A percentile compares a stretch with the other conserved stretches of the same genome.
Evolutionary conservation across 1,139 yeast species (phyloP).

Genomic region (Suhomyces choctaworum): DNA sequence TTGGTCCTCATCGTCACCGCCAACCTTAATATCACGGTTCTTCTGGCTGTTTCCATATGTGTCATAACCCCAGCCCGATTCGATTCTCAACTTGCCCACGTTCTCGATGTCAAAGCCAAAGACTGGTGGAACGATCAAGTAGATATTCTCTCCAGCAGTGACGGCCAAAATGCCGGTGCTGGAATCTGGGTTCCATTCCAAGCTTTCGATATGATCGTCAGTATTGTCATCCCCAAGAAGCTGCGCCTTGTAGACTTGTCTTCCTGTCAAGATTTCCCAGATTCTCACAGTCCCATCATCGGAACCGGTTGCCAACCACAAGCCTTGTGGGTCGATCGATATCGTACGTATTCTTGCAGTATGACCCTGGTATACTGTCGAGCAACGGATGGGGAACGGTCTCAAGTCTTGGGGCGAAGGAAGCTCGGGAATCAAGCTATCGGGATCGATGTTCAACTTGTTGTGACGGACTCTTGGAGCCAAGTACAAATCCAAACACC

Average conservation of each 20-base stretch:
- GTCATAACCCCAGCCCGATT: slow-evolving; percentile 91
- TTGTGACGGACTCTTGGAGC: slow-evolving; percentile 96
- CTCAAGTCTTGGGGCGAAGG: slow-evolving; percentile 96
- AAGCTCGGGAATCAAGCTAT: slow-evolving; percentile 89
- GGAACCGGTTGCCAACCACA: slow-evolving; percentile 96
- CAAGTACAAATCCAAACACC: slow-evolving; percentile 87
- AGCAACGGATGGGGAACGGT: slow-evolving; percentile 95
- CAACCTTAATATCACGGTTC: slow-evolving; percentile 43
- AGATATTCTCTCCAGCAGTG: slow-evolving; percentile 78
- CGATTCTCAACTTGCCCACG: slow-evolving; percentile 73
- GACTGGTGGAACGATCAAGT: slow-evolving; percentile 82
- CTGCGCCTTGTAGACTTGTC: slow-evolving; percentile 75
- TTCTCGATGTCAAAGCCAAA: slow-evolving; percentile 89
- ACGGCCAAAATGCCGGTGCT: slow-evolving; percentile 77
- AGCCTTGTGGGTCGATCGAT: slow-evolving; percentile 84
- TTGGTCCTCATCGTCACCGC: slow-evolving; percentile 37
- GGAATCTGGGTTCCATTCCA: slow-evolving; percentile 89
- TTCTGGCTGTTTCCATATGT: slow-evolving; percentile 63
- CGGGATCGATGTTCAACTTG: slow-evolving; percentile 93
- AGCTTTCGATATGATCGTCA: slow-evolving; percentile 77
- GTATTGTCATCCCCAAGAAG: slow-evolving; percentile 53
- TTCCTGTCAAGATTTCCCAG: slow-evolving; percentile 95
- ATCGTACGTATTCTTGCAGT: slow-evolving; percentile 77
- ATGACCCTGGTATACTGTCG: slow-evolving; percentile 85
- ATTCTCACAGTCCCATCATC: slow-evolving; percentile 95